Evolutionary conservation across 257 asterid species (phyloP).

Genomic region (Przewalskia tangutica): DNA sequence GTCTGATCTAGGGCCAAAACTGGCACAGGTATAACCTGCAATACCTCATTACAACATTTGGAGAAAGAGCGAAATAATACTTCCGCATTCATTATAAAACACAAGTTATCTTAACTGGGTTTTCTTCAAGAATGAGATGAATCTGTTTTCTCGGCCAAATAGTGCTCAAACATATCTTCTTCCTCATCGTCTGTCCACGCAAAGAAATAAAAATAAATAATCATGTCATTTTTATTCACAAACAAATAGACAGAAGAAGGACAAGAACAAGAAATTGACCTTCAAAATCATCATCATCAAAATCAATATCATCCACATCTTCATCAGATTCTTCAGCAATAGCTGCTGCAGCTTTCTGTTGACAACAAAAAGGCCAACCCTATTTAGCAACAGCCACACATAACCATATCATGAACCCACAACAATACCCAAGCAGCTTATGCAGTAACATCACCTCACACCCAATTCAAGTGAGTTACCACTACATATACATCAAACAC

Average conservation of each 20-base stretch:
- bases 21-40: neutral
- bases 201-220: neutral
- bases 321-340: conserved; percentile 67
- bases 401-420: neutral
- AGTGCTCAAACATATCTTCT: conserved; percentile 95
- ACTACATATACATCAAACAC: neutral
- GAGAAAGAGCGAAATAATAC: neutral
- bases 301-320: conserved; percentile 74
- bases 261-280: conserved; percentile 25
- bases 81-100: neutral
- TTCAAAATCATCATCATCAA: conserved; percentile 84
- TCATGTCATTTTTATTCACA: neutral
- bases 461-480: neutral
- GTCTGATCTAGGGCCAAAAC: conserved; percentile 9
- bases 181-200: conserved; percentile 63
- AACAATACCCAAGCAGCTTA: neutral
- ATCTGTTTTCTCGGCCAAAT: conserved; percentile 68
- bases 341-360: conserved; percentile 64
- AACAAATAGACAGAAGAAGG: neutral
- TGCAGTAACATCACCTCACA: neutral
- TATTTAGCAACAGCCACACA: neutral
- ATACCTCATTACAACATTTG: neutral
- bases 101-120: conserved; percentile 1
- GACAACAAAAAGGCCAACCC: neutral
- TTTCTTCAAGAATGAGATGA: conserved; percentile 28